A percentile compares a stretch with the other conserved stretches of the same genome.
Conservation (phyloP, 345 rosid species). For the Dimocarpus longan region DNA sequence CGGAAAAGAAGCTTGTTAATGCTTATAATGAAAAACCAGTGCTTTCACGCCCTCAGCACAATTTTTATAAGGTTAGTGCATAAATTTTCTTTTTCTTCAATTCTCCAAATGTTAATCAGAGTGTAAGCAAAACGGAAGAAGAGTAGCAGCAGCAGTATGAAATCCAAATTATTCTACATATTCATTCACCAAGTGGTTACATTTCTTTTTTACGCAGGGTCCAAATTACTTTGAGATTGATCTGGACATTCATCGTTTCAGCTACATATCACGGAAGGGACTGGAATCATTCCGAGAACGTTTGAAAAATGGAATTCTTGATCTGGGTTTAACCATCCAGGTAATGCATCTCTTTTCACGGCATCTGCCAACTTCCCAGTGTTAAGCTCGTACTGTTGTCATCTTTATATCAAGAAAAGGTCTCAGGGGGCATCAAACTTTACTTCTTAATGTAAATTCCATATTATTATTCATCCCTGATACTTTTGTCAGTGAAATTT, state of each 20-base stretch:
- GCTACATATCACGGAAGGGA: conserved; percentile 92
- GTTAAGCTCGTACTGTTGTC: background rate
- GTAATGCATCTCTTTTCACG: conserved; percentile 34
- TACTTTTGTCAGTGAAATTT: background rate
- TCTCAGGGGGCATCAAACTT: too few relatives aligned
- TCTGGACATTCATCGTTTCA: conserved; percentile 88
- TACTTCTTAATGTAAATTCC: too few relatives aligned
- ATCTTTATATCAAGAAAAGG: background rate
- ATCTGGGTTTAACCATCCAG: conserved; percentile 89
- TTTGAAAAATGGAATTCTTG: conserved; percentile 69
- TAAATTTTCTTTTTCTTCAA: background rate
- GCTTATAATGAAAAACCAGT: conserved; percentile 94
- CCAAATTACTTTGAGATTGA: conserved; percentile 90
- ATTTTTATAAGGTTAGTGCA: conserved; percentile 57
- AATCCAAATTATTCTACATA: background rate
- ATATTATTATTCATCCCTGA: background rate
- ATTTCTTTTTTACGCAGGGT: conserved; percentile 50
- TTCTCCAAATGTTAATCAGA: background rate
- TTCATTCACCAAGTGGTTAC: background rate
- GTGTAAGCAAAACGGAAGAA: background rate
- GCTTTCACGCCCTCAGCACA: conserved; percentile 96
- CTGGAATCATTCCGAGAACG: conserved; percentile 87
- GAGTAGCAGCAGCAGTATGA: background rate
- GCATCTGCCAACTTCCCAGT: background rate
- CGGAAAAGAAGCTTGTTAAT: conserved; percentile 79